Evolutionary conservation across 192 early-diverging fungal genomes (phyloP).

Genomic region (Backusella psychrophila): DNA sequence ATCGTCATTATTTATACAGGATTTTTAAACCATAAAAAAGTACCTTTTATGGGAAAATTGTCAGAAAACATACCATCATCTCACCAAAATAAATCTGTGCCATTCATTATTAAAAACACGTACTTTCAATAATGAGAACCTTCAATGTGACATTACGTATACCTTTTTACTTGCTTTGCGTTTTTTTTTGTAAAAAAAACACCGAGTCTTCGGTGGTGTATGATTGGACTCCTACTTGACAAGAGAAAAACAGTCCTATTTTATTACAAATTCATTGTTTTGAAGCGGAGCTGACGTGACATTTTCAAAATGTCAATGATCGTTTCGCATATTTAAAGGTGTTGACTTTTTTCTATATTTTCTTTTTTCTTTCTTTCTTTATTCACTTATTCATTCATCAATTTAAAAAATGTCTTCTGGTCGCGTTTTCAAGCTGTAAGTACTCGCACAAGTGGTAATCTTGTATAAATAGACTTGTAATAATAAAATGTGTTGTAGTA

Average conservation of each 20-base stretch:
- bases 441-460: background rate
- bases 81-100: no score
- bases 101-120: no score
- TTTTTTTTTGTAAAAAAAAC: background rate
- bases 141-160: background rate
- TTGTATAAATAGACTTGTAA: no score
- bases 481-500: slow-evolving; percentile 16
- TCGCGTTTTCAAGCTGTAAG: slow-evolving; percentile 3
- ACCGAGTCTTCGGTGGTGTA: background rate
- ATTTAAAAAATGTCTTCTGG: background rate
- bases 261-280: slow-evolving; percentile 6
- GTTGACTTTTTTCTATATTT: background rate
- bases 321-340: background rate
- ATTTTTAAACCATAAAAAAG: no score
- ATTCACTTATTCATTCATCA: background rate
- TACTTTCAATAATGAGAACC: no score
- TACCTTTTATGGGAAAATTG: no score
- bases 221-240: background rate
- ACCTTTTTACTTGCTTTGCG: background rate
- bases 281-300: background rate
- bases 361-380: background rate
- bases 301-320: background rate
- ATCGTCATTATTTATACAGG: no score
- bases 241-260: background rate
- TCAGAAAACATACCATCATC: no score